phyloP scores from a whole-genome alignment of 768 basidiomycete species.

The Kwoniella bestiolae region DNA sequence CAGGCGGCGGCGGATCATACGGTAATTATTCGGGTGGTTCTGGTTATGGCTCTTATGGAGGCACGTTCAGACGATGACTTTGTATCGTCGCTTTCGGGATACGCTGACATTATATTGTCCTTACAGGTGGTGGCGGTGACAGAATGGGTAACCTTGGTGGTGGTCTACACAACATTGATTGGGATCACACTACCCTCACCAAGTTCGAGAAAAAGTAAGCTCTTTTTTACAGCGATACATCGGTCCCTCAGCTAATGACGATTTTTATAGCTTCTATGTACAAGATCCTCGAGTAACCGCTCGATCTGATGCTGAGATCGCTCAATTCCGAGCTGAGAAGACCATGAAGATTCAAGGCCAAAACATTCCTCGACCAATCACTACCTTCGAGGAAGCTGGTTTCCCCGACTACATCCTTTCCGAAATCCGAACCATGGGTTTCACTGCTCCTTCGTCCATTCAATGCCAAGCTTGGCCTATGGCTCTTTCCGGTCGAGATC shows the following conservation, averaged over 20 bases:
- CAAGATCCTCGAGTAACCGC: conserved; percentile 98
- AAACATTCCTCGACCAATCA: conserved; percentile 83
- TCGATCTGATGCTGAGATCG: conserved; percentile 85
- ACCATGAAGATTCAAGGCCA: conserved; percentile 95
- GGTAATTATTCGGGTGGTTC: conserved; percentile 21
- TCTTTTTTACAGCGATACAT: background rate
- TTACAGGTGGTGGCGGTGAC: conserved; percentile 54
- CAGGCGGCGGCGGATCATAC: conserved; percentile 60
- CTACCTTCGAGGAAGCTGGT: conserved; percentile 88
- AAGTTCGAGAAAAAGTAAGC: conserved; percentile 92
- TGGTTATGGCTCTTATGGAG: conserved; percentile 25
- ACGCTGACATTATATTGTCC: conserved; percentile 30
- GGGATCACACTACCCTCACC: conserved; percentile 72
- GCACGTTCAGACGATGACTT: conserved; percentile 48
- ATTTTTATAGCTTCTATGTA: conserved; percentile 33
- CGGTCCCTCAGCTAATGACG: conserved; percentile 2
- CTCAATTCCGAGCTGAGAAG: conserved; percentile 79
- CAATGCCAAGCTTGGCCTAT: conserved; percentile 99
- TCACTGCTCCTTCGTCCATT: conserved; percentile 86
- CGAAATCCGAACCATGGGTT: conserved; percentile 92
- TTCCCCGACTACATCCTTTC: conserved; percentile 96
- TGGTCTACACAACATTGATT: conserved; percentile 81
- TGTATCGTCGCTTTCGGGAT: conserved; percentile 34
- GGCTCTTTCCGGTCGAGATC: conserved; percentile 90
- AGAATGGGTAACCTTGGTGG: conserved; percentile 79